Evolutionary conservation across 1,139 yeast species (phyloP).

Genomic region (Zygosaccharomyces sapae): DNA sequence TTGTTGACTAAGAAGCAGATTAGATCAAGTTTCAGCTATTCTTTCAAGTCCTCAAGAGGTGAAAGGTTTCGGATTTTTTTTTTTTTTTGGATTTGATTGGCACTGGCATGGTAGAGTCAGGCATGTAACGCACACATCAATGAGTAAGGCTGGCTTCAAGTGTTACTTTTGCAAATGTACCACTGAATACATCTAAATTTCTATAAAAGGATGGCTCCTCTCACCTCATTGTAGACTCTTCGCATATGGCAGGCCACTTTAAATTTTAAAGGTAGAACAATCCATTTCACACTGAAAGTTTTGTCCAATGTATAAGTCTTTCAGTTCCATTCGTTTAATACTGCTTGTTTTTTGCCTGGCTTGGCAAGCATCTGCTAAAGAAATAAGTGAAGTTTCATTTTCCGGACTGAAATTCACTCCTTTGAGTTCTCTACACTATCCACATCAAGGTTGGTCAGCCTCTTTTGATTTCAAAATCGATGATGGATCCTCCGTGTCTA

Average conservation of each 20-base stretch:
- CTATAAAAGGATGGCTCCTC: not conserved
- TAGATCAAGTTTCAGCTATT: not conserved
- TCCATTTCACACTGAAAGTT: not conserved
- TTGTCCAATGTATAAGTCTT: not conserved
- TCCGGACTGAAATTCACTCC: conserved; percentile 25
- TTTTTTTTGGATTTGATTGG: not conserved
- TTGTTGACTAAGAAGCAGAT: not conserved
- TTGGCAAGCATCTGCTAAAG: conserved; percentile 19
- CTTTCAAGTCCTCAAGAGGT: not conserved
- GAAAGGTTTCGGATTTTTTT: not conserved
- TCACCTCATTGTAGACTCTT: no score
- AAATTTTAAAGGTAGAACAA: no score
- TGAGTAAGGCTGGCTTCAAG: not conserved
- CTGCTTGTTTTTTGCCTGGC: conserved; percentile 4
- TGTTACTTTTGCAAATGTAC: not conserved
- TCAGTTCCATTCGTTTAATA: conserved; percentile 11
- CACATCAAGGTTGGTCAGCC: conserved; percentile 37
- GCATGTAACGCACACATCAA: not conserved
- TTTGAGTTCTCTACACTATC: conserved; percentile 22
- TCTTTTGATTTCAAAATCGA: conserved; percentile 30
- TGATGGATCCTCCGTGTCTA: conserved; percentile 15
- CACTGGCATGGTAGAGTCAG: not conserved
- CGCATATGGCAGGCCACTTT: no score
- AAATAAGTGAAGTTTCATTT: conserved; percentile 17
- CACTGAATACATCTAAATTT: not conserved